A percentile compares a stretch with the other conserved stretches of the same genome.
phyloP scores from a whole-genome alignment of 2,329 filamentous ascomycete genomes.

The Nemania sp. region DNA sequence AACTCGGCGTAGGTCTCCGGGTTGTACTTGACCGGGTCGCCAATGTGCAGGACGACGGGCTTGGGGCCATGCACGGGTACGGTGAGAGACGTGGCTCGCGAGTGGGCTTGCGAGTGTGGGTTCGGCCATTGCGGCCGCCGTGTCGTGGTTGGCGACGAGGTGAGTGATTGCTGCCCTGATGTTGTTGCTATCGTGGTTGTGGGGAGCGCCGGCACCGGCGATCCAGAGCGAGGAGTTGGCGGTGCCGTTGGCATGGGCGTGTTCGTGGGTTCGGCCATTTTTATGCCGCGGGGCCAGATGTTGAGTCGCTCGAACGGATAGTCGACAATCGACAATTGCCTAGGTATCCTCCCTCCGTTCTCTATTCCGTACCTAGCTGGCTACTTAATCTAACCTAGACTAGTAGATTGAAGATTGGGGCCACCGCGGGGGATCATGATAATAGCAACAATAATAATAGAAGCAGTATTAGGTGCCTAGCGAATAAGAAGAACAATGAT shows the following conservation, averaged over 20 bases:
- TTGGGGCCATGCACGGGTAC: conserved; percentile 46
- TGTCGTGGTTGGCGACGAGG: conserved; percentile 37
- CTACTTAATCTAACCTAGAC: not conserved
- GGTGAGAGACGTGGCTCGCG: conserved; percentile 33
- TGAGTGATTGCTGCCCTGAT: conserved; percentile 39
- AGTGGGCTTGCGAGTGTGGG: conserved; percentile 31
- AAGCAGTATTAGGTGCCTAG: not conserved
- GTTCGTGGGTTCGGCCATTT: conserved; percentile 63
- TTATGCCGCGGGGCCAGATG: too few relatives aligned
- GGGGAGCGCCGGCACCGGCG: conserved; percentile 51
- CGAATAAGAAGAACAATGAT: not conserved
- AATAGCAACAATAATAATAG: not conserved
- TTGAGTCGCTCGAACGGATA: too few relatives aligned
- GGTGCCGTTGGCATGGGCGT: conserved; percentile 58
- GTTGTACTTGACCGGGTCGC: conserved; percentile 70
- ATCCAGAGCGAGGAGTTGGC: conserved; percentile 59
- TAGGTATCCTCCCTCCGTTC: not conserved
- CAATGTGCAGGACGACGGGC: conserved; percentile 78
- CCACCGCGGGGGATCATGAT: not conserved
- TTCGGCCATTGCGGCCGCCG: conserved; percentile 34
- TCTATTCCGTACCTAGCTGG: not conserved
- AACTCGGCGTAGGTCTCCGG: conserved; percentile 60
- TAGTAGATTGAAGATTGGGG: not conserved
- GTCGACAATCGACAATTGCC: not conserved
- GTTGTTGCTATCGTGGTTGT: conserved; percentile 44